These are phyloP conservation scores for Solanum tacnaense DNA, from an alignment of 257 asterid genomes.

Conservation along the genomic window DNA sequence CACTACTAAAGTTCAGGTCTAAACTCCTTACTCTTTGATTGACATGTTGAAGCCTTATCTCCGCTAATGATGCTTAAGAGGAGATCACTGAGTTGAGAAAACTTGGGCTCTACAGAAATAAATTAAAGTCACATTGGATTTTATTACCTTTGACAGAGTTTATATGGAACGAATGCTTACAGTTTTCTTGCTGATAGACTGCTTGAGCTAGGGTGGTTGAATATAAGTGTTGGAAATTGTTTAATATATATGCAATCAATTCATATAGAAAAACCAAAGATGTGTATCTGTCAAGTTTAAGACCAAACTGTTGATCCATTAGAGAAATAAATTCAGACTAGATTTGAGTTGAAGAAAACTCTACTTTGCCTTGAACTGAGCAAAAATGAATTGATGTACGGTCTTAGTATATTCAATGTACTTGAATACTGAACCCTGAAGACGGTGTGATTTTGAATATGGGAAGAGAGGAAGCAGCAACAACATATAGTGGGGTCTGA, in stretches of 20 bases:
- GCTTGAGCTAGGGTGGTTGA: background rate
- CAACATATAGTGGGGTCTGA: background rate
- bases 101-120: background rate
- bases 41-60: background rate
- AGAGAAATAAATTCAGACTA: background rate
- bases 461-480: background rate
- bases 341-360: background rate
- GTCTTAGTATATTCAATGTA: background rate
- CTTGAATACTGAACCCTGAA: background rate
- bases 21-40: background rate
- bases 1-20: background rate
- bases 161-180: background rate
- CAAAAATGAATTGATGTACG: background rate
- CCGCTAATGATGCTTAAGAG: background rate
- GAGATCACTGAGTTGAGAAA: background rate
- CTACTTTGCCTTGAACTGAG: background rate
- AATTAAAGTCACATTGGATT: background rate
- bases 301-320: background rate
- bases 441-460: background rate
- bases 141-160: background rate
- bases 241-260: background rate
- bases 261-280: background rate
- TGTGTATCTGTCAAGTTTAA: background rate
- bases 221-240: background rate
- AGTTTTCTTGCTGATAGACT: background rate